These are phyloP conservation scores for Ustilago esculenta DNA, from an alignment of 1,284 basidiomycete species.

Conservation along the genomic window DNA sequence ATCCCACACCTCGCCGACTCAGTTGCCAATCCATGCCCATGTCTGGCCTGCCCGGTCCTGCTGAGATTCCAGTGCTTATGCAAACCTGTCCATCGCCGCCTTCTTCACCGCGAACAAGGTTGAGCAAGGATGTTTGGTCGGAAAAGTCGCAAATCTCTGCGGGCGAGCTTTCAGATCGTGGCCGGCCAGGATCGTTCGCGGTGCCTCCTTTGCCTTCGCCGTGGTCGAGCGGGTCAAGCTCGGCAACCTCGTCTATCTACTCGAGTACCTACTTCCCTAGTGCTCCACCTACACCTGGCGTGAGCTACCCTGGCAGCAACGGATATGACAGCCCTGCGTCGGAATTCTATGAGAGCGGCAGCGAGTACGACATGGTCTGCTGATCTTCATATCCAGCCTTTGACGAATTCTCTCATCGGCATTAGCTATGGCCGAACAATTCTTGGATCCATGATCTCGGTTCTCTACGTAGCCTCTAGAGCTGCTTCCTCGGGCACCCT, in stretches of 20 bases:
- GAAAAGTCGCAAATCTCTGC: background rate
- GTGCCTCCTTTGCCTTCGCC: conserved; percentile 18
- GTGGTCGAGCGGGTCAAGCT: conserved; percentile 30
- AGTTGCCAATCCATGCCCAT: conserved; percentile 20
- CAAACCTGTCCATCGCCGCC: conserved; percentile 47
- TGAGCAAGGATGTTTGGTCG: background rate
- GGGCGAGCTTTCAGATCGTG: conserved; percentile 10
- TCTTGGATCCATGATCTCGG: background rate
- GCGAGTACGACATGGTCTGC: conserved; percentile 61
- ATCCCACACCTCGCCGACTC: conserved; percentile 13
- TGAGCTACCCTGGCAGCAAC: conserved; percentile 38
- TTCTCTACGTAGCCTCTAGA: background rate
- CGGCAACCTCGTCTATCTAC: conserved; percentile 38
- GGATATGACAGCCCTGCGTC: conserved; percentile 59
- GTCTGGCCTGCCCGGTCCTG: background rate
- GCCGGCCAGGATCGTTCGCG: conserved; percentile 11
- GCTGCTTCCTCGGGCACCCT: too few relatives aligned
- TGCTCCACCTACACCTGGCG: conserved; percentile 16
- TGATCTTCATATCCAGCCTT: too few relatives aligned
- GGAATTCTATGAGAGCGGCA: conserved; percentile 64
- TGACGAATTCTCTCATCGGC: too few relatives aligned
- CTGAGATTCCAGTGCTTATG: conserved; percentile 32
- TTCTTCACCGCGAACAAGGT: conserved; percentile 13
- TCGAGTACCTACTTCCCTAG: conserved; percentile 43
- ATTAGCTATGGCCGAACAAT: too few relatives aligned